Percentiles rank a stretch among this genome's conserved stretches.
Evolutionary conservation across 2,329 filamentous ascomycete genomes (phyloP).

Genomic region (Camptophora hylomeconis): DNA sequence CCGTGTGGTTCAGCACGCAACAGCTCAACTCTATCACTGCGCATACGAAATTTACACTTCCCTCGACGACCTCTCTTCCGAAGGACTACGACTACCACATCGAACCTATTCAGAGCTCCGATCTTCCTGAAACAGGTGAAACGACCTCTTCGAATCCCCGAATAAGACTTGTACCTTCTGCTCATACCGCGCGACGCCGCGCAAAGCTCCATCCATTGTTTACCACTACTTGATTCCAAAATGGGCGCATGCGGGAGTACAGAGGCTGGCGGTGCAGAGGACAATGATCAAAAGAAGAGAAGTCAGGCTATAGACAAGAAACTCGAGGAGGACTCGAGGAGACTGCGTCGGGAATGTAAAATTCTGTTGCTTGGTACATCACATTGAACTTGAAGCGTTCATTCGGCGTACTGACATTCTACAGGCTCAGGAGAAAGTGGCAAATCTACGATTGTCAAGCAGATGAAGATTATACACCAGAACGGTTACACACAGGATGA

Average conservation of each 20-base stretch:
- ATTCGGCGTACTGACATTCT: conserved; percentile 4
- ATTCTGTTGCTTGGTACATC: conserved; percentile 82
- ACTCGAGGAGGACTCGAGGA: conserved; percentile 86
- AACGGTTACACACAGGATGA: conserved; percentile 95
- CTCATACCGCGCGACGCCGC: too few species aligned
- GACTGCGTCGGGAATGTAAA: conserved; percentile 95
- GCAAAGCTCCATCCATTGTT: too few species aligned
- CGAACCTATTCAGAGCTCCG: too few species aligned
- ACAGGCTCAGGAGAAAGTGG: conserved; percentile 94
- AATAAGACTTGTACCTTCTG: too few species aligned
- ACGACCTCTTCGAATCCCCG: too few species aligned
- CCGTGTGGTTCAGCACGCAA: too few species aligned
- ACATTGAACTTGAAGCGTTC: conserved; percentile 8
- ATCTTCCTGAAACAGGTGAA: too few species aligned
- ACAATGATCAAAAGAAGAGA: conserved; percentile 86
- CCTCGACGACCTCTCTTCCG: too few species aligned
- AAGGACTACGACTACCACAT: too few species aligned
- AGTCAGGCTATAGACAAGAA: conserved; percentile 91
- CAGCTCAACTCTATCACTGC: too few species aligned
- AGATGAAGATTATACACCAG: conserved; percentile 99
- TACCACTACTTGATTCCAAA: conserved; percentile 13
- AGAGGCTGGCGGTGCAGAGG: conserved; percentile 51
- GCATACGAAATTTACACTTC: too few species aligned
- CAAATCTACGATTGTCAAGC: conserved; percentile 98
- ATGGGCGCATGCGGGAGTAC: conserved; percentile 96